phyloP scores from a whole-genome alignment of 495 filamentous ascomycete genomes.

The Tuber magnatum region DNA sequence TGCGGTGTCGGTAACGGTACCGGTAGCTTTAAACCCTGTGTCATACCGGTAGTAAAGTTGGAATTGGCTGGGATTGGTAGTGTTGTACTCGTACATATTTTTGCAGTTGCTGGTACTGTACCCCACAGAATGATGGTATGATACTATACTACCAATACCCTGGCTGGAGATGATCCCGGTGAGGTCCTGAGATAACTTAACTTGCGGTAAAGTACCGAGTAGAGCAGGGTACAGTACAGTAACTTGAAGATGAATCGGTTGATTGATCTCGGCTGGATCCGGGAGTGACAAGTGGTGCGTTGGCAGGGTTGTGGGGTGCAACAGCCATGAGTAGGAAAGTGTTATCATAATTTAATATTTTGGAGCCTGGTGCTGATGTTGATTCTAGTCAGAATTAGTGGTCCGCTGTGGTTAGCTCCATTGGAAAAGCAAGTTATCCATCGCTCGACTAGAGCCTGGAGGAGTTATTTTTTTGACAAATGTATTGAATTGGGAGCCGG shows the following conservation, averaged over 20 bases:
- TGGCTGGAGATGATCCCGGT: neutral
- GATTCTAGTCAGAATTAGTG: neutral
- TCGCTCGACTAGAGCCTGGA: neutral
- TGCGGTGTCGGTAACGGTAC: neutral
- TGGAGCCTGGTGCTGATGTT: neutral
- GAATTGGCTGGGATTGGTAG: neutral
- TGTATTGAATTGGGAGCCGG: neutral
- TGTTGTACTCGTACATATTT: neutral
- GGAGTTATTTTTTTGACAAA: neutral
- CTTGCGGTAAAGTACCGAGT: no score
- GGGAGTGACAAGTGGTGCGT: neutral
- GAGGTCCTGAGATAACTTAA: neutral
- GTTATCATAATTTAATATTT: no score
- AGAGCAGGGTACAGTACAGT: no score
- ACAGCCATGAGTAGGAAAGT: neutral
- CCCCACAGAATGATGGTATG: no score
- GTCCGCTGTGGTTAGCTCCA: neutral
- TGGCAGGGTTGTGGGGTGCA: neutral
- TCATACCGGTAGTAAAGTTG: neutral
- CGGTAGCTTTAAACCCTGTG: neutral
- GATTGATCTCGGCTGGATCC: neutral
- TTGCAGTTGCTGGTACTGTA: no score
- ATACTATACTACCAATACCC: no score
- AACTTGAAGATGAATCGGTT: neutral
- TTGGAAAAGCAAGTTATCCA: neutral